phyloP scores from a whole-genome alignment of 768 basidiomycete genomes.

The Coprinopsis cinerea region DNA sequence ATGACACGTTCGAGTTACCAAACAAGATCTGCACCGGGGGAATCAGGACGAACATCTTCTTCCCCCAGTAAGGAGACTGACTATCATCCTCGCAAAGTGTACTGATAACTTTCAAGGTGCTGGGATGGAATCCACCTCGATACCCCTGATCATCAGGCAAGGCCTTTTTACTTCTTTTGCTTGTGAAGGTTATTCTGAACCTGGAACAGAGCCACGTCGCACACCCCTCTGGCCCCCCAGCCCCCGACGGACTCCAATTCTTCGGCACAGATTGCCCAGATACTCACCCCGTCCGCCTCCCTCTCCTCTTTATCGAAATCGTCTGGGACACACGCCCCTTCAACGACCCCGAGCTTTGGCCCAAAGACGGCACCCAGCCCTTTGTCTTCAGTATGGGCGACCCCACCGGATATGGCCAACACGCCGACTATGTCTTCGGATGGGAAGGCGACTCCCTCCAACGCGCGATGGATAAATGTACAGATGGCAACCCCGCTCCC shows the following conservation, averaged over 20 bases:
- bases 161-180: background rate
- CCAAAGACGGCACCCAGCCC: constrained; percentile 11
- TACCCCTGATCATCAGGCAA: constrained; percentile 4
- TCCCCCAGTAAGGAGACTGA: background rate
- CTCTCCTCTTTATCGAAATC: constrained; percentile 13
- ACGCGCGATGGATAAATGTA: constrained; percentile 10
- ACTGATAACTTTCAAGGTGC: constrained; percentile 2
- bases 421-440: constrained; percentile 12
- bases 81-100: background rate
- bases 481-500: constrained; percentile 3
- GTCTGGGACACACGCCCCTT: constrained; percentile 14
- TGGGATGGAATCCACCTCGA: constrained; percentile 11
- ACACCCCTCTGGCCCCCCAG: constrained; percentile 5
- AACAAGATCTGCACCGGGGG: constrained; percentile 3
- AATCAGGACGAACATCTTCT: constrained; percentile 7
- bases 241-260: constrained; percentile 2
- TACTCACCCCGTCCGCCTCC: constrained; percentile 9
- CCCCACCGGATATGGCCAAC: constrained; percentile 10
- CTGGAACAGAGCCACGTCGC: constrained; percentile 8
- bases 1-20: constrained; percentile 3
- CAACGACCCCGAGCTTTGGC: constrained; percentile 9
- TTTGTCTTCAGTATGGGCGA: constrained; percentile 16
- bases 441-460: constrained; percentile 12
- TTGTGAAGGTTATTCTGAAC: background rate
- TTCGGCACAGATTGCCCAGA: constrained; percentile 7